Base-by-base conservation (phyloP, 495 filamentous ascomycete genomes). In the Hypoxylon trugodes region DNA sequence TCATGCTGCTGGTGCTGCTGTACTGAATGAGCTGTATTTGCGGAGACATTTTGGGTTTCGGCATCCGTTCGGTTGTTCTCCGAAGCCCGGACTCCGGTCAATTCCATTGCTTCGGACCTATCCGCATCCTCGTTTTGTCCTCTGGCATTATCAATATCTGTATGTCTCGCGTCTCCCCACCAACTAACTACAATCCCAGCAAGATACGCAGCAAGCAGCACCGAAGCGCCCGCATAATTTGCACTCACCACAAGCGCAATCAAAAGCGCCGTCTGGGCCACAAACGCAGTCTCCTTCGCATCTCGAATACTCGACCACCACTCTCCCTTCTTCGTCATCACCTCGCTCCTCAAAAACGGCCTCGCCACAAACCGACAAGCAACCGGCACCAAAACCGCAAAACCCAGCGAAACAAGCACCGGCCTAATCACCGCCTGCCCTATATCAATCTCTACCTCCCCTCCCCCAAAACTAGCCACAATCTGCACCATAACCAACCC, bases 401-500 rank as follows among this genome's bases (percentile, higher is more conserved):
- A 84, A 1, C 76, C 86, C 1, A 87, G 40, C 8, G 84, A 86
- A 0, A 86, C 85, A 15, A 83, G 68, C n/a, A 89, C 68, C 0
- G 87, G 85, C 33, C 86, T 71, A n/a, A 87, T 63, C 3, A 89
- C 70, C 10, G 78, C 83, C 1, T 77, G 48, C 0, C 76, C 69
- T 35, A 68, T 71, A 51, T 87, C 71, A 0, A 72, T 72, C 1
- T 61, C 47, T 28, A 54, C 43, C 19, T 57, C 60, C 4, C 33
- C 62, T 4, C 13, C 21, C 7, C 51, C 66, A 2, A 54, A 68
- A 3, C 41, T 61, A 7, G 54, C 55, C 24, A 54, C 68, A 12
- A 91, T 79, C 63, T 90, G 85, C 15, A 92, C 86, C 82, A 94
- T 89, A 1, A 95, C 83, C n/a, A 95, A 73, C 0, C 91, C 90